Base-by-base conservation (phyloP, 352 stramenopile species). In the Phytophthora idaei region DNA sequence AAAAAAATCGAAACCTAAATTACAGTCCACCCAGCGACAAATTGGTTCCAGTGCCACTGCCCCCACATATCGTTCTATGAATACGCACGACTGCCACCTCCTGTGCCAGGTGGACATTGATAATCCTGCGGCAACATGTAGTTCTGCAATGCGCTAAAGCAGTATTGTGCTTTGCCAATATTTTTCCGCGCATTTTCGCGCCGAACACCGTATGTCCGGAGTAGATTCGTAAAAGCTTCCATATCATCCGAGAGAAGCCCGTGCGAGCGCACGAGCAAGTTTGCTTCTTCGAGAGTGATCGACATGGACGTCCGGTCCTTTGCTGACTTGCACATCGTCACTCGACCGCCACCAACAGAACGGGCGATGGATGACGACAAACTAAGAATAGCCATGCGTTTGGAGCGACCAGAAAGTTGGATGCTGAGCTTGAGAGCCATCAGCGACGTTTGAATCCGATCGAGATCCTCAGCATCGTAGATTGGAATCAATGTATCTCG, bases 251-350 rank as follows among this genome's bases (percentile, higher is more conserved):
- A 59, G 5, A 78, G 61, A 15, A 94, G 71, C 9, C 79, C 81
- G 39, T 94, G 83, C 1, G 71, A 80, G 3, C 69, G 57, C 47
- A 83, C 81, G 34, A 95, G 68, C 56, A 93, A 55, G 45, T 87
- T 90, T 0, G 85, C 85, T 67, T 95, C 82, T 70, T 99, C 97
- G 27, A 98, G 94, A 12, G 96, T 99, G 39, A 98, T 88, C 53
- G 96, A 96, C 97, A 99, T 99, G 28, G 95, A 94, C 21, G 97
- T 99, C 25, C 97, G 89, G 76, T 99, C 96, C 67, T 99, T 99
- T 10, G 96, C 96, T 48, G 85, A 98, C 71, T 99, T 99, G 79
- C 97, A 99, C 81, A 98, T 99, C 1, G 97, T 97, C 34, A 97
- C 85, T 42, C 92, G 89, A 2, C 94, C 95, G 29, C 95, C 96